These are phyloP conservation scores for Dalbergia oliveri DNA, from an alignment of 306 rosid genomes.

Conservation along the genomic window DNA sequence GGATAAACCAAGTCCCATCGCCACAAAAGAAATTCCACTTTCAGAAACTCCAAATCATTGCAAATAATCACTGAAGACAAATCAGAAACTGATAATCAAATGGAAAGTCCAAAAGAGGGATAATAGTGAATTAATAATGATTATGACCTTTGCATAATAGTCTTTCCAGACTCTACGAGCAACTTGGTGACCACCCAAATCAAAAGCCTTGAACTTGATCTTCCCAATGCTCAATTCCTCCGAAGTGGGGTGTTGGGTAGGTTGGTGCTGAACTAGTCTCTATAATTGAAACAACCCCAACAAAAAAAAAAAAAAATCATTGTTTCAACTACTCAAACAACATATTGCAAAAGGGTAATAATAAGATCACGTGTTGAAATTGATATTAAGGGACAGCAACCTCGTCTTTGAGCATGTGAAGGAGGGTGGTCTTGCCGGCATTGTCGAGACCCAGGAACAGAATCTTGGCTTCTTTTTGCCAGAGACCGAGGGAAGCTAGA, in stretches of 20 bases:
- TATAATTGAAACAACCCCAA: slow-evolving; percentile 35
- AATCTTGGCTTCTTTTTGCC: slow-evolving; percentile 91
- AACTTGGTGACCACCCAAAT: slow-evolving; percentile 91
- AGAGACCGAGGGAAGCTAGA: slow-evolving; percentile 82
- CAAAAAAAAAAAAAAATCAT: neutral
- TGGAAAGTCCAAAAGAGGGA: too few species aligned
- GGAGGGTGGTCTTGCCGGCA: slow-evolving; percentile 91
- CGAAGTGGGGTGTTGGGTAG: slow-evolving; percentile 87
- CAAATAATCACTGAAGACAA: slow-evolving; percentile 8
- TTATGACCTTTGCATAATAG: slow-evolving; percentile 77
- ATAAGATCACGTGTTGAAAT: neutral
- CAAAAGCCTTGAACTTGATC: slow-evolving; percentile 90
- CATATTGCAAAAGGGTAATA: neutral
- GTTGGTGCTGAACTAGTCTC: slow-evolving; percentile 93
- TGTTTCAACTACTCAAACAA: neutral
- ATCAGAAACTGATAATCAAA: neutral
- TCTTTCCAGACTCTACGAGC: slow-evolving; percentile 96
- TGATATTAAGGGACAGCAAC: slow-evolving; percentile 33
- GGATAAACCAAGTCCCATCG: slow-evolving; percentile 2
- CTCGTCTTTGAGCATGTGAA: slow-evolving; percentile 93
- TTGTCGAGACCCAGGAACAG: slow-evolving; percentile 86
- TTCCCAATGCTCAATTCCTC: slow-evolving; percentile 89
- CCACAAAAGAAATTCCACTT: slow-evolving; percentile 36
- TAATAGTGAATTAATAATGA: neutral
- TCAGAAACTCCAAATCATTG: slow-evolving; percentile 13